A percentile compares a stretch with the other conserved stretches of the same genome.
Evolutionary conservation across 345 rosid genomes (phyloP).

Genomic region (Citrus maxima): DNA sequence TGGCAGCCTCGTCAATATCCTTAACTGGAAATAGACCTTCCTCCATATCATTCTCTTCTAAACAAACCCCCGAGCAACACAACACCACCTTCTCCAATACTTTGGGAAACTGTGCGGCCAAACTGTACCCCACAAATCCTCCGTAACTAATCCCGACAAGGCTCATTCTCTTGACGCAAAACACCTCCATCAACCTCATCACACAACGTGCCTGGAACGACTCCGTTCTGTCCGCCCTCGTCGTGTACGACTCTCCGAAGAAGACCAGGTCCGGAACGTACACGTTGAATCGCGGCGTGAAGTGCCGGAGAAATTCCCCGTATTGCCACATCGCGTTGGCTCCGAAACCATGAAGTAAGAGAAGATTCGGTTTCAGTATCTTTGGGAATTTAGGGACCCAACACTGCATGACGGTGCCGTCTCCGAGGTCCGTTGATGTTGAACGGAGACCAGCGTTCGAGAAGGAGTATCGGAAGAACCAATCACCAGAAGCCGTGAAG

Average conservation of each 20-base stretch:
- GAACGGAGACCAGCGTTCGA: slow-evolving; percentile 55
- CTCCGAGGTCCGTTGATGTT: slow-evolving; percentile 39
- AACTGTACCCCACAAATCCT: slow-evolving; percentile 73
- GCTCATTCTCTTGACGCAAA: slow-evolving; percentile 41
- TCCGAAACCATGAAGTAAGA: slow-evolving; percentile 72
- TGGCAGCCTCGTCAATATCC: slow-evolving; percentile 58
- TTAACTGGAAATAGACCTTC: slow-evolving; percentile 60
- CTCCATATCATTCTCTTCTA: slow-evolving; percentile 71
- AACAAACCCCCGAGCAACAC: slow-evolving; percentile 72
- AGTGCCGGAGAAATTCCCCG: slow-evolving; percentile 48
- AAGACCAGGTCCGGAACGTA: slow-evolving; percentile 74
- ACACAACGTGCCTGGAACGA: slow-evolving; percentile 63
- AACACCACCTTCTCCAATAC: slow-evolving; percentile 57
- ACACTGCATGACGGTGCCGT: slow-evolving; percentile 66
- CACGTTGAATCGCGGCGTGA: slow-evolving; percentile 59
- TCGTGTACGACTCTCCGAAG: slow-evolving; percentile 58
- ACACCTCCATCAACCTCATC: slow-evolving; percentile 49
- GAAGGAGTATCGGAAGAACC: slow-evolving; percentile 56
- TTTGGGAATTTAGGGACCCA: slow-evolving; percentile 56
- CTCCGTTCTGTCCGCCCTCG: slow-evolving; percentile 44
- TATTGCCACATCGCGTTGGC: slow-evolving; percentile 91
- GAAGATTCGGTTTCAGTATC: slow-evolving; percentile 43
- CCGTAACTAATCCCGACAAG: slow-evolving; percentile 79
- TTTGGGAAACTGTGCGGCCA: slow-evolving; percentile 56
- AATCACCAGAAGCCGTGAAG: slow-evolving; percentile 59